phyloP scores from a whole-genome alignment of 805 yeast species.

The Candida pseudofarinosa region DNA sequence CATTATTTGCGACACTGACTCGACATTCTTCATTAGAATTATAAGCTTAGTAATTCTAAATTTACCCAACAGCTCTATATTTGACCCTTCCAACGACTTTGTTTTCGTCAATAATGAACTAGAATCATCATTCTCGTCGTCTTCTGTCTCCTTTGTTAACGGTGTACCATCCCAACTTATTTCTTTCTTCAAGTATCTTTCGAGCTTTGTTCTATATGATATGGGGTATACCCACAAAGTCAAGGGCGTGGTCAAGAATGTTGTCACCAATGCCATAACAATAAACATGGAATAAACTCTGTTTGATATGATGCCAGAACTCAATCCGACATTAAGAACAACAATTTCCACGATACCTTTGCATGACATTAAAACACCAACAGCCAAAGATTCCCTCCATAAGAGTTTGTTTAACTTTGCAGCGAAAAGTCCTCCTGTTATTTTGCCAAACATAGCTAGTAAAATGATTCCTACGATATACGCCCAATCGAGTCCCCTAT shows the following conservation, averaged over 20 bases:
- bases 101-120: neutral
- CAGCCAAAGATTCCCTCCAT: slow-evolving; percentile 73
- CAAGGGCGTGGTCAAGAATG: slow-evolving; percentile 77
- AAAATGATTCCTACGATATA: slow-evolving; percentile 63
- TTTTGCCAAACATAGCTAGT: slow-evolving; percentile 65
- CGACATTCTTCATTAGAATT: slow-evolving; percentile 26
- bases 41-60: slow-evolving; percentile 22
- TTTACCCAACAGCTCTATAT: slow-evolving; percentile 14
- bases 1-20: slow-evolving; percentile 31
- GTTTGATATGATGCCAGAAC: slow-evolving; percentile 61
- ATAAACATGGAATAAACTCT: slow-evolving; percentile 76
- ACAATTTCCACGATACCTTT: slow-evolving; percentile 86
- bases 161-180: slow-evolving; percentile 24
- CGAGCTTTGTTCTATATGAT: slow-evolving; percentile 51
- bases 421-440: slow-evolving; percentile 62
- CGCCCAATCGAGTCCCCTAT: slow-evolving; percentile 72
- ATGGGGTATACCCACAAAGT: slow-evolving; percentile 61
- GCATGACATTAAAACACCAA: slow-evolving; percentile 82
- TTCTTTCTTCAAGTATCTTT: slow-evolving; percentile 22
- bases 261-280: slow-evolving; percentile 75
- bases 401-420: slow-evolving; percentile 58
- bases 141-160: slow-evolving; percentile 4
- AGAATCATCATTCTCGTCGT: neutral
- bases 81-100: slow-evolving; percentile 1
- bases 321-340: slow-evolving; percentile 68